Evolutionary conservation across 306 rosid species (phyloP), one percentile per base, ranked within the genome.

Genomic region (Hippophae gyantsensis): DNA sequence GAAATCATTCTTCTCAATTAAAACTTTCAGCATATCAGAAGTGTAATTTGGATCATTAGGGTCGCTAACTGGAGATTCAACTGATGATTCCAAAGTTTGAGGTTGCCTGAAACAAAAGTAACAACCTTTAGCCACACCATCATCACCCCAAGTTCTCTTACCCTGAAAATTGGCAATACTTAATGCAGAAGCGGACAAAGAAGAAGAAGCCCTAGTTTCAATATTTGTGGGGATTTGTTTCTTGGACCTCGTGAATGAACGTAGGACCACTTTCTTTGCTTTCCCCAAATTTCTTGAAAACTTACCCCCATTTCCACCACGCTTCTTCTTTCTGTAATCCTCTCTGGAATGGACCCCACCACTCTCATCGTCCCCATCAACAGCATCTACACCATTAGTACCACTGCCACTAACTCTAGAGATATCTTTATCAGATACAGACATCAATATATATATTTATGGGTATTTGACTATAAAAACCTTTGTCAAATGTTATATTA

Each of bases 1-100:
- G 64, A 90, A 90, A 75, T 82, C 88, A 70, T 80, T 90, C 42
- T 52, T 80, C 65, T 90, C 90, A 7, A 90, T 67, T n/a, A 90
- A 69, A 70, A 23, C 62, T 68, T 56, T 82, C 76, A 88, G 48
- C 86, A 78, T 82, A 27, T 69, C 76, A 50, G 46, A 49, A 40
- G 79, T 80, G 54, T 86, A 90, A 47, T 77, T 82, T 1, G 81
- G 83, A 57, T 76, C 57, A 60, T 84, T 79, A 6, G 95, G 94
- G 58, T 86, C 90, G 60, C 82, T 73, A 3, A 47, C 52, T 9
- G 63, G 78, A 72, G 88, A 67, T 63, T 69, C 80, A 41, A 41
- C 25, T 57, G 70, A 61, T 13, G 86, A 75, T 63, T 75, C 86
- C 82, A 68, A 43, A 64, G 69, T 74, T n/a, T 45, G 67, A 3